These are phyloP conservation scores for Linnemannia zychae DNA, from an alignment of 192 early-diverging fungal genomes.

Conservation along the genomic window DNA sequence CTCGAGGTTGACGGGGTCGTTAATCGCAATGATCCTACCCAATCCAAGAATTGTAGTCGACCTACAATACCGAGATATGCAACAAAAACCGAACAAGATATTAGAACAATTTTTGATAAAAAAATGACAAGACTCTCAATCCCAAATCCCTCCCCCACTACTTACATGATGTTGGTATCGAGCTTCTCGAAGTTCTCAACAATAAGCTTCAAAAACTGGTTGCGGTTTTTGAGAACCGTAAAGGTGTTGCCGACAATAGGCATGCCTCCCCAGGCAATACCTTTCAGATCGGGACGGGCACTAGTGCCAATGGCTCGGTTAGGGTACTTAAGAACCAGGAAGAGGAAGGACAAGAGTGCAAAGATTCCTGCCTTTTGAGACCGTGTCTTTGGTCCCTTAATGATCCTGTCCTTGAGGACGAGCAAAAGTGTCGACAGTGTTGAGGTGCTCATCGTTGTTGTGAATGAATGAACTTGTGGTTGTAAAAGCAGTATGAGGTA, in stretches of 20 bases:
- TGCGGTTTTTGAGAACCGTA: constrained; percentile 17
- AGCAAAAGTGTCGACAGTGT: constrained; percentile 19
- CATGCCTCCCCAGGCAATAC: constrained; percentile 36
- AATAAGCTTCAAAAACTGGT: constrained; percentile 15
- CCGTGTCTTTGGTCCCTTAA: constrained; percentile 26
- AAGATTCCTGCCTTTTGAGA: constrained; percentile 34
- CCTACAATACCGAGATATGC: constrained; percentile 3
- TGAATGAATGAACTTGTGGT: neutral
- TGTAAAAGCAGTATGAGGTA: neutral
- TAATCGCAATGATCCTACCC: constrained; percentile 50
- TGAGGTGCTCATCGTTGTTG: constrained; percentile 25
- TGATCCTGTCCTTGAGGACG: constrained; percentile 38
- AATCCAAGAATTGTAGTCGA: constrained; percentile 43
- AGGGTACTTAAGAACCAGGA: constrained; percentile 45
- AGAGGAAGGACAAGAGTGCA: constrained; percentile 32
- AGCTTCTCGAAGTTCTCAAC: constrained; percentile 26
- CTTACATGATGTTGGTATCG: constrained; percentile 31
- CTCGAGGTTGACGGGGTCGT: constrained; percentile 42
- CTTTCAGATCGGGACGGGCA: constrained; percentile 38
- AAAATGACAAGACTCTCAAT: too few species aligned
- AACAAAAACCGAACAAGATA: neutral
- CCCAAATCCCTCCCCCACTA: too few species aligned
- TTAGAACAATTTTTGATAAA: too few species aligned
- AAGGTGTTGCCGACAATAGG: constrained; percentile 51
- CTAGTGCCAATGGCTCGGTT: constrained; percentile 53